Base-by-base conservation (phyloP, 768 basidiomycete species). In the Scleroderma citrinum region DNA sequence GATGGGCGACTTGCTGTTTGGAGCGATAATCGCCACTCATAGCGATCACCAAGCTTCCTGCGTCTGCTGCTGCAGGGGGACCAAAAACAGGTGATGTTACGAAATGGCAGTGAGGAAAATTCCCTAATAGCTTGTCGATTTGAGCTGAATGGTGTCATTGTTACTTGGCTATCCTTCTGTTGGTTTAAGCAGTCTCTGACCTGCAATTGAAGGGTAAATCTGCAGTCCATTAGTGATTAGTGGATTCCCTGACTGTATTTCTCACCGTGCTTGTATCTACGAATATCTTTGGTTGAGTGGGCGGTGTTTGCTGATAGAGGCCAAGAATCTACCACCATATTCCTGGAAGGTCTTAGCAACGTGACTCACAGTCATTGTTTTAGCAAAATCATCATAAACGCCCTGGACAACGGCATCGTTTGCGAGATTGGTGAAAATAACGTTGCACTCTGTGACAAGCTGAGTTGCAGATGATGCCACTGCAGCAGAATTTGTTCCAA, bases 201-300 rank as follows among this genome's bases (percentile, higher is more conserved):
- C 78, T 52, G 78, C 72, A 16, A 82, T 61, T 17, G 72, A 56
- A 23, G 81, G 81, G 51, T 81, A 81, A 40, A 81, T 75, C 78
- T 82, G 55, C 38, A 35, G 36, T n/a, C 19, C 34, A 46, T 61
- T 49, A 57, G 48, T 44, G 31, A 42, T 23, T 45, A 47, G 19
- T 26, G 20, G 29, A 13, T 19, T 21, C 24, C 35, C 17, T 49
- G 24, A 38, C 26, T 26, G 30, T 23, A 23, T 47, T n/a, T 69
- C 81, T 49, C 47, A 89, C 87, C 3, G 91, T 94, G 67, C 82
- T 83, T 12, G 85, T 90, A 56, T 94, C 91, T 29, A 92, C 83
- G 54, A 93, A 91, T 40, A 90, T 85, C 63, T 83, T 92, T 55
- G 72, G 65, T 59, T 69, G 73, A 7, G 72, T 61, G 1, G 76